Evolutionary conservation across 768 basidiomycete species (phyloP), one percentile per base, ranked within the genome.

Genomic region (Phylloporus sp.): DNA sequence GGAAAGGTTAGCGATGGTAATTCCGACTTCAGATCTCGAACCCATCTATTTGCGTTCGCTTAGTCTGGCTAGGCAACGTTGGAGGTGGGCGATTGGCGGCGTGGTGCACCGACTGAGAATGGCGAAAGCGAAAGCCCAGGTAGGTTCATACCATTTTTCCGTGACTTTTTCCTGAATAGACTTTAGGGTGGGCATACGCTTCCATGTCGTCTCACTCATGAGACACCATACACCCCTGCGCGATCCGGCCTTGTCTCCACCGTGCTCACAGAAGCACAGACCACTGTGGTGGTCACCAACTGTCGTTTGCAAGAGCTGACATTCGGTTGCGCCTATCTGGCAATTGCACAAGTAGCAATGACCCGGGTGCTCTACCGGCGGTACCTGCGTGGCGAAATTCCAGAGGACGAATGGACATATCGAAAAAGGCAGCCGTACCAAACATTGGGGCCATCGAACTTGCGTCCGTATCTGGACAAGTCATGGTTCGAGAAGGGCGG

Each of bases 171-270:
- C 18, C 31, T 49, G 39, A 49, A 11, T 12, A 8, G 16, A 11
- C 11, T 15, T 6, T 58, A 84, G 81, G 82, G 81, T 5, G 81
- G 82, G 2, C 81, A 83, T 44, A 77, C 78, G 0, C 68, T 84
- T 9, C 81, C 81, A 2, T 70, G 76, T 40, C 74, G 63, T n/a
- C 50, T 71, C 29, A 72, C 74, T 2, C 59, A 58, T 24, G 49
- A 60, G 7, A 78, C 78, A 0, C 56, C 60, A 5, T 62, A 60
- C 45, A 68, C 65, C 0, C 72, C 76, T 9, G 73, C 80, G 4
- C 59, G 59, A 22, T 72, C 76, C 20, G 63, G 63, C 28, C n/a
- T 27, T 8, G 43, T 61, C 15, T 40, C 48, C 5, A 47, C 47
- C 23, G 49, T 55, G 8, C 69, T 76, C 42, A 63, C 73, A 6